A percentile compares a stretch with the other conserved stretches of the same genome.
phyloP scores from a whole-genome alignment of 1,139 yeast genomes.

The Scheffersomyces segobiensis region DNA sequence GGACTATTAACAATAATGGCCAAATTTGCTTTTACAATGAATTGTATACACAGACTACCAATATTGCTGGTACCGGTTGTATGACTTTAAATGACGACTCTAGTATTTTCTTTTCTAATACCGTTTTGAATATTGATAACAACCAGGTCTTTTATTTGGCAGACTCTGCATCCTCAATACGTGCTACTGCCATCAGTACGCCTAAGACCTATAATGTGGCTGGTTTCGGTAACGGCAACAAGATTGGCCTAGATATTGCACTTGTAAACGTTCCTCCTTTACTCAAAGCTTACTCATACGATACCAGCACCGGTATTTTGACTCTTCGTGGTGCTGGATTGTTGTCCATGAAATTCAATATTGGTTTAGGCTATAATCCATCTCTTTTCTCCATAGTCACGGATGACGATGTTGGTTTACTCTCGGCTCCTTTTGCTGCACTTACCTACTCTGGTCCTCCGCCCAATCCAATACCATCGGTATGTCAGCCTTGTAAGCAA shows the following conservation, averaged over 20 bases:
- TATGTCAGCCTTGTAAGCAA: conserved; percentile 14
- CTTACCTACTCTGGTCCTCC: conserved; percentile 16
- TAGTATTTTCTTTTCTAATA: conserved; percentile 11
- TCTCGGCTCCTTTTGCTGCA: conserved; percentile 11
- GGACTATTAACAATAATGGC: conserved; percentile 16
- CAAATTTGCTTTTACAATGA: conserved; percentile 15
- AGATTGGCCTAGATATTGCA: conserved; percentile 22
- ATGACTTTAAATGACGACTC: conserved; percentile 14
- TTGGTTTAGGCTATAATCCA: conserved; percentile 22
- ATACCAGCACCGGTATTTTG: conserved; percentile 21
- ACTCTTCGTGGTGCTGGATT: conserved; percentile 11
- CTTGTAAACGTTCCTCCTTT: conserved; percentile 12
- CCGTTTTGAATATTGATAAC: conserved; percentile 13
- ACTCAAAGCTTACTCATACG: conserved; percentile 12
- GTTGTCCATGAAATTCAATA: conserved; percentile 16
- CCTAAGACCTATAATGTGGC: conserved; percentile 25
- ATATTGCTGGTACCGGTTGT: conserved; percentile 18
- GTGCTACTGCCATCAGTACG: conserved; percentile 17
- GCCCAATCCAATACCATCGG: conserved; percentile 16
- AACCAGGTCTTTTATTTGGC: conserved; percentile 25
- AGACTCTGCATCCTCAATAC: conserved; percentile 17
- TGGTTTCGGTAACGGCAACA: conserved; percentile 34
- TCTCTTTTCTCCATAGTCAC: conserved; percentile 7
- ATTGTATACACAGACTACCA: conserved; percentile 12
- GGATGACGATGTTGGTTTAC: conserved; percentile 16